A percentile compares a stretch with the other conserved stretches of the same genome.
These are phyloP conservation scores for Penicillium pulvis DNA, from an alignment of 495 filamentous ascomycete species.

Conservation along the genomic window DNA sequence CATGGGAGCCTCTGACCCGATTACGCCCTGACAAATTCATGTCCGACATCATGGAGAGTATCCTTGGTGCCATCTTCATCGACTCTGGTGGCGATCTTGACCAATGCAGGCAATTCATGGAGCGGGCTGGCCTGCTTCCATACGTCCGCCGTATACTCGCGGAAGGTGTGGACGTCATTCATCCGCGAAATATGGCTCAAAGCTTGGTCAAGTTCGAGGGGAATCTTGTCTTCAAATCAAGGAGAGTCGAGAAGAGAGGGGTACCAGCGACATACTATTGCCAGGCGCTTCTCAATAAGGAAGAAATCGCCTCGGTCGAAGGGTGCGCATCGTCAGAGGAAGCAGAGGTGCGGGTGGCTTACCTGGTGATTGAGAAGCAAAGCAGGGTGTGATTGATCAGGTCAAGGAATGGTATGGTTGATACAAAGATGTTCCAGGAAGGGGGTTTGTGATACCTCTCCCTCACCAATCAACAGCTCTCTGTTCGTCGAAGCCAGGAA, in stretches of 20 bases:
- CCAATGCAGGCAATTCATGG: constrained; percentile 58
- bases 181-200: constrained; percentile 75
- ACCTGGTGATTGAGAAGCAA: constrained; percentile 10
- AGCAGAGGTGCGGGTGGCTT: constrained; percentile 14
- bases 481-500: too few species aligned
- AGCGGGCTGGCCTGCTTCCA: constrained; percentile 64
- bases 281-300: constrained; percentile 9
- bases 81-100: constrained; percentile 67
- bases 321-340: constrained; percentile 18
- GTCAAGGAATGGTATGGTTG: too few species aligned
- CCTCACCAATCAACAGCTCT: too few species aligned
- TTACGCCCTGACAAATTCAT: constrained; percentile 77
- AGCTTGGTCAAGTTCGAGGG: constrained; percentile 44
- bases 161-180: constrained; percentile 61
- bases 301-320: constrained; percentile 7
- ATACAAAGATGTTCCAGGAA: too few species aligned
- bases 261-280: constrained; percentile 11
- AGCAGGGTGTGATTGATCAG: too few species aligned
- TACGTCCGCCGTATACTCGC: constrained; percentile 62
- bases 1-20: constrained; percentile 70
- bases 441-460: too few species aligned
- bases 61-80: constrained; percentile 84
- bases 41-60: constrained; percentile 80
- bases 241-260: constrained; percentile 10
- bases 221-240: constrained; percentile 20